phyloP scores from a whole-genome alignment of 306 rosid genomes.

The Vigna angularis region DNA sequence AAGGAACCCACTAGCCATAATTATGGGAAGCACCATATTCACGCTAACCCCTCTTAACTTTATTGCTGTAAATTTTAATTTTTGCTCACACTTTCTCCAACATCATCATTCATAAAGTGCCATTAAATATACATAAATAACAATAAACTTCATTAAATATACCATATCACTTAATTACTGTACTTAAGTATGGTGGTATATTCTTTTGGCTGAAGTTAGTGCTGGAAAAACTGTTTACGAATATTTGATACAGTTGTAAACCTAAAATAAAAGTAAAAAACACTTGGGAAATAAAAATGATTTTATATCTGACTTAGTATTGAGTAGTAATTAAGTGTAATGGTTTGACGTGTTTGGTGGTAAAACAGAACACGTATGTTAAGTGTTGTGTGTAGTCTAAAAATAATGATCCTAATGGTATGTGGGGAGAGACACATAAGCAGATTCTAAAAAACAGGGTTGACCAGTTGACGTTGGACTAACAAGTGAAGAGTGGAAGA shows the following conservation, averaged over 20 bases:
- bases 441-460: neutral
- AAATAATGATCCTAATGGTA: neutral
- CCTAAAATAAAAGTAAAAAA: too few species aligned
- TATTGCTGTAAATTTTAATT: conserved; percentile 38
- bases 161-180: too few species aligned
- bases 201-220: neutral
- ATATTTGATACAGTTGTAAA: too few species aligned
- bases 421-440: neutral
- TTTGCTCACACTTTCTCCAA: conserved; percentile 44
- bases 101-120: conserved; percentile 41
- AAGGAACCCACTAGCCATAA: conserved; percentile 44
- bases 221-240: too few species aligned
- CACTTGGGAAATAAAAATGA: too few species aligned
- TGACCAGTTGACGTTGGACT: conserved; percentile 48
- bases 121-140: conserved; percentile 16
- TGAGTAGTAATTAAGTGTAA: neutral
- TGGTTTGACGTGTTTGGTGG: neutral
- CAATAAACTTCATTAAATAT: too few species aligned
- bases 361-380: neutral
- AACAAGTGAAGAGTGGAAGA: conserved; percentile 31
- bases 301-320: too few species aligned
- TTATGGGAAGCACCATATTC: conserved; percentile 55
- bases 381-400: neutral
- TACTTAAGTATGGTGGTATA: too few species aligned
- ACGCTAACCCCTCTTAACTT: conserved; percentile 45